Evolutionary conservation across 129 eudicot genomes (phyloP), one percentile per base, ranked within the genome.

Genomic region (Helichrysum umbraculigerum): DNA sequence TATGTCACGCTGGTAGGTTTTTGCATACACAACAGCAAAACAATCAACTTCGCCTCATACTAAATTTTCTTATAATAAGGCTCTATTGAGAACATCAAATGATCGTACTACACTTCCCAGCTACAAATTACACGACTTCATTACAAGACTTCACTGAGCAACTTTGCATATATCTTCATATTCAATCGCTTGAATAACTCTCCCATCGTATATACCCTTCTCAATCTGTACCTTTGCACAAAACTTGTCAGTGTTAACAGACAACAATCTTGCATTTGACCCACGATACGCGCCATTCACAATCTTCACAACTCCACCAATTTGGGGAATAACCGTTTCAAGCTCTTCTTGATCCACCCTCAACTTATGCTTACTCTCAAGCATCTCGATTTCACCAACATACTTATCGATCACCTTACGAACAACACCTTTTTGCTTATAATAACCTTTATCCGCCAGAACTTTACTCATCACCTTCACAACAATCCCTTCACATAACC

Each of bases 261-360:
- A 84, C 30, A 90, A 60, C 85, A 93, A 78, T 57, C 85, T 83
- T 2, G 91, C 96, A 69, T 83, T 83, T 2, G 96, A 87, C 62
- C 95, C 96, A 66, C 96, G 95, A 80, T 93, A 93, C 0, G 95
- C 98, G 62, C 98, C 98, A 68, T 93, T 93, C 62, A 90, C 98
- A 62, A 93, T 78, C 86, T 68, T 90, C 77, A 90, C 98, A 83
- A 88, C 86, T 5, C 98, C 94, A 10, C 98, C 98, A 76, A 90
- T 93, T 69, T 93, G 97, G 0, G 97, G 97, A 76, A 90, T 79
- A 76, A 91, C 97, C 0, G 98, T 91, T 81, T 93, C 98, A 47
- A 93, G 90, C 87, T 93, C 98, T 54, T 83, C 93, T 73, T 93
- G 98, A 86, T 94, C 98, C 42, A 94, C 97, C 79, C 98, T 85